Conservation (phyloP, 164 flowering plant species). For the Kingdonia uniflora region DNA sequence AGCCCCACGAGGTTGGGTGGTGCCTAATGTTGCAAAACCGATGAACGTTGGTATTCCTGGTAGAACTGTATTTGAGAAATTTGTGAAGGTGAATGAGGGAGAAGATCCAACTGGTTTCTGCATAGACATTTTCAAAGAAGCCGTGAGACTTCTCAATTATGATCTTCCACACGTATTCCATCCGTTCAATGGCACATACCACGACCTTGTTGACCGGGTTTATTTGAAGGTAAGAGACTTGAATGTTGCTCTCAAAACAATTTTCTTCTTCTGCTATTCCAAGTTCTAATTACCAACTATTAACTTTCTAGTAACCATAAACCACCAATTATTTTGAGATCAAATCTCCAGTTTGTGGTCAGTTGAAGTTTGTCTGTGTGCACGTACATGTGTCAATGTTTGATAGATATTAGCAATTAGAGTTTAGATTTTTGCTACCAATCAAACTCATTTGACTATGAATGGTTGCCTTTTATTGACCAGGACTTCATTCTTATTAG, state of each 20-base stretch:
- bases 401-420: no score
- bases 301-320: no score
- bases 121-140: slow-evolving; percentile 34
- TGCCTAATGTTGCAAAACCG: slow-evolving; percentile 24
- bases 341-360: background rate
- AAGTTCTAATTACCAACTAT: no score
- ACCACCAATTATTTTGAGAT: no score
- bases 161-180: slow-evolving; percentile 17
- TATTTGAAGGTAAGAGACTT: slow-evolving; percentile 25
- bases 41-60: slow-evolving; percentile 45
- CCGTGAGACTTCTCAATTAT: slow-evolving; percentile 18
- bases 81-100: slow-evolving; percentile 31
- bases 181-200: slow-evolving; percentile 16
- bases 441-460: no score
- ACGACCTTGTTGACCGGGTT: slow-evolving; percentile 23
- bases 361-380: background rate
- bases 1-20: slow-evolving; percentile 41
- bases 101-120: slow-evolving; percentile 31
- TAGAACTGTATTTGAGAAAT: slow-evolving; percentile 17
- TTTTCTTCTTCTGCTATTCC: no score
- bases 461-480: no score
- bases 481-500: no score
- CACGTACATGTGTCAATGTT: no score
- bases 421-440: no score
- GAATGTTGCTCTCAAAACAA: no score